Evolutionary conservation across 257 asterid species (phyloP).

Genomic region (Nicotiana otophora): DNA sequence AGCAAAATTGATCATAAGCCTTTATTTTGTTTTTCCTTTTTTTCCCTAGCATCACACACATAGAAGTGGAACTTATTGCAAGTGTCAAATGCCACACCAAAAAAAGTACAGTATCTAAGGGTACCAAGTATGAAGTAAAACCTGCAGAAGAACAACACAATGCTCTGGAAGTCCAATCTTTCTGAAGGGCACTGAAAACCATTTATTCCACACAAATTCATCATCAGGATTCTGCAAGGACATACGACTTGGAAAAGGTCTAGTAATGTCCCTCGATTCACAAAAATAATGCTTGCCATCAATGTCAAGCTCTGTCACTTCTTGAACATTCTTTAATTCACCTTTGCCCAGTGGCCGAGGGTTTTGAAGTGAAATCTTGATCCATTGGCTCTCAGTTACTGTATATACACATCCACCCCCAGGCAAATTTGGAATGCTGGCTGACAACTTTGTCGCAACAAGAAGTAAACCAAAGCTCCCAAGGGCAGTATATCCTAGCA

Average conservation of each 20-base stretch:
- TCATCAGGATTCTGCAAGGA: constrained; percentile 76
- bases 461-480: constrained; percentile 72
- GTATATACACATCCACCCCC: constrained; percentile 90
- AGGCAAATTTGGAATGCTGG: constrained; percentile 81
- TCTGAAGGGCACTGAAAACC: constrained; percentile 83
- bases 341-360: constrained; percentile 90
- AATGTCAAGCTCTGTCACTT: constrained; percentile 81
- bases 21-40: background rate
- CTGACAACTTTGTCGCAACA: constrained; percentile 74
- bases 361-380: constrained; percentile 75
- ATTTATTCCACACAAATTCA: constrained; percentile 95
- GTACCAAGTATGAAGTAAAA: constrained; percentile 37
- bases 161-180: constrained; percentile 88
- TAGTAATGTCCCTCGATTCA: constrained; percentile 85
- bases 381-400: constrained; percentile 93
- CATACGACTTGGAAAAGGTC: constrained; percentile 95
- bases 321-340: constrained; percentile 81
- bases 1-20: background rate
- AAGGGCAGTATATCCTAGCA: constrained; percentile 88
- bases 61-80: background rate
- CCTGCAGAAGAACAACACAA: constrained; percentile 92
- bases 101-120: constrained; percentile 29
- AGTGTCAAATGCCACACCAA: constrained; percentile 14
- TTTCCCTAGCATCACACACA: constrained; percentile 3
- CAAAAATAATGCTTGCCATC: constrained; percentile 94